Conservation (phyloP, 176 grass and related monocot genomes). For the Cenchrus fungigraminus region DNA sequence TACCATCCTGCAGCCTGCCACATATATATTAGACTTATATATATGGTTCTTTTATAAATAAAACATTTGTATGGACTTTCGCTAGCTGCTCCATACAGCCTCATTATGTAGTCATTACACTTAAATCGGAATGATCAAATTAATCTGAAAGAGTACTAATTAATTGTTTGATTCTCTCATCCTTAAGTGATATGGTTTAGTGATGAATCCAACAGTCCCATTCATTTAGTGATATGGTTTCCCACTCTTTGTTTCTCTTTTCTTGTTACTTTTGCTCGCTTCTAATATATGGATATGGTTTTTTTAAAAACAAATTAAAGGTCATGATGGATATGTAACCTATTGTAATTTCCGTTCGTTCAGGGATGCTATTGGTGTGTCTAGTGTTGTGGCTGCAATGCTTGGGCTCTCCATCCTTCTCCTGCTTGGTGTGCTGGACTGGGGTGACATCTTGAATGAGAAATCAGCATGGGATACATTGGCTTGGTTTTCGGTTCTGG, state of each 20-base stretch:
- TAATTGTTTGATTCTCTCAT: neutral
- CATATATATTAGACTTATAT: too few species aligned
- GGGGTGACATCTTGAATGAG: constrained; percentile 86
- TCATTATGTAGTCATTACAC: neutral
- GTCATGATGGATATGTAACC: neutral
- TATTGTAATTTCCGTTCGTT: neutral
- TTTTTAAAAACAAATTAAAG: too few species aligned
- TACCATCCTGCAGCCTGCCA: too few species aligned
- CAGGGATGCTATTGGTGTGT: constrained; percentile 68
- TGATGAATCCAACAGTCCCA: too few species aligned
- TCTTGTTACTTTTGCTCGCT: too few species aligned
- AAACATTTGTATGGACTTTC: neutral
- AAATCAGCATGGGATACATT: constrained; percentile 91
- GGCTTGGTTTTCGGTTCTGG: constrained; percentile 82
- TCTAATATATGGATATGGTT: too few species aligned
- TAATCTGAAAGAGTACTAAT: neutral
- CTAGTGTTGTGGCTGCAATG: constrained; percentile 87
- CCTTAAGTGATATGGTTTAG: neutral
- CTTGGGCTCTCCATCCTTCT: constrained; percentile 88
- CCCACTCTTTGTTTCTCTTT: neutral
- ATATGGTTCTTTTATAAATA: neutral
- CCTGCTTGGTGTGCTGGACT: constrained; percentile 77
- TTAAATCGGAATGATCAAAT: neutral
- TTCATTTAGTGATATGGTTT: neutral
- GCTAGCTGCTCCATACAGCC: neutral